Evolutionary conservation across 768 basidiomycete species (phyloP), one percentile per base, ranked within the genome.

Genomic region (Gyrodon lividus): DNA sequence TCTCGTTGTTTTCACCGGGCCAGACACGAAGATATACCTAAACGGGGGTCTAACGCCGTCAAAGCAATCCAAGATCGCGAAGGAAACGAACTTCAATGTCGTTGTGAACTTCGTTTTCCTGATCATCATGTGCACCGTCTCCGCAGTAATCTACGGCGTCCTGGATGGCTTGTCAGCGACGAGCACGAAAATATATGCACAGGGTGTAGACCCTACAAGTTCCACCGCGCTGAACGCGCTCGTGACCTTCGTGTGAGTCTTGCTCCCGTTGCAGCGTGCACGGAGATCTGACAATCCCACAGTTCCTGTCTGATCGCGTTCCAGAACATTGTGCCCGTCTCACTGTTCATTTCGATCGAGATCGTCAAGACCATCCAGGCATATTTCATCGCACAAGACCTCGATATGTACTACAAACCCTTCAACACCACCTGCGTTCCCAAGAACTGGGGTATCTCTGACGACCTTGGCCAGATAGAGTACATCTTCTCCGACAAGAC

Each of bases 331-430:
- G 88, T 98, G 13, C 95, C 95, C 20, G 87, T 97, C 51, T 94
- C 93, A 3, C 80, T 98, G 20, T 96, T 96, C 76, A 97, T 98
- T 65, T 95, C 95, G 43, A 94, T 97, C 64, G 95, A 98, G 73
- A 90, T 97, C 58, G 94, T 97, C 76, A 97, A 97, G 76, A 97
- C 95, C 2, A 92, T 96, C 50, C 95, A 97, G 67, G 95, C 95
- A 3, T 96, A 83, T 73, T 96, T 97, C 75, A 98, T 97, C 64
- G 89, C 88, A 7, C 92, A 96, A 68, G 95, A 98, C 65, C 62
- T 93, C 58, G 95, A 98, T 69, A 95, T 98, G 92, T 97, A 92
- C 75, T 97, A 97, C 72, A 74, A 80, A 52, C 83, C 87, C 33
- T 86, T 87, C 67, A 85, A 97, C 64, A 86, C 90, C 2, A 74